A percentile compares a stretch with the other conserved stretches of the same genome.
Conservation (phyloP, 805 yeast genomes). For the Teunomyces aglyptinius region DNA sequence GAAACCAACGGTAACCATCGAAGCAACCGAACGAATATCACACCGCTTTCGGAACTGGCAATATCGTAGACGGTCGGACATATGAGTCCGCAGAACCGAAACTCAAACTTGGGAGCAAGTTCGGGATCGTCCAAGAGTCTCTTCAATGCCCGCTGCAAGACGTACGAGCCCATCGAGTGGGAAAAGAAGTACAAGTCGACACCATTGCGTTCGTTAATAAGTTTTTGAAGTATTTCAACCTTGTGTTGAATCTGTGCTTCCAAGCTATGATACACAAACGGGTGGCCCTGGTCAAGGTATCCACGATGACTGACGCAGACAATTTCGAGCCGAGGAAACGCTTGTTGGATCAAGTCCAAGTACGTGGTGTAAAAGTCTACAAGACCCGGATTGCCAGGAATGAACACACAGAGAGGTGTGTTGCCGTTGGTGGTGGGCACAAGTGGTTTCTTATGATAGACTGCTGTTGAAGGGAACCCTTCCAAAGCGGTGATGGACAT, state of each 20-base stretch:
- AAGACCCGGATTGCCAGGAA: constrained; percentile 81
- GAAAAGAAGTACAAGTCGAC: constrained; percentile 50
- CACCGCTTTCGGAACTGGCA: constrained; percentile 41
- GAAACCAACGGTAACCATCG: constrained; percentile 38
- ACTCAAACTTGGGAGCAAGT: constrained; percentile 21
- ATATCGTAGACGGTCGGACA: constrained; percentile 72
- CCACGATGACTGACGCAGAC: constrained; percentile 69
- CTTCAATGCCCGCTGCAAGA: constrained; percentile 38
- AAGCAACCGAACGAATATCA: constrained; percentile 21
- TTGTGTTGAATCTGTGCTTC: constrained; percentile 62
- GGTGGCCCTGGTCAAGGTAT: constrained; percentile 21
- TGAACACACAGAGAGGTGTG: constrained; percentile 45
- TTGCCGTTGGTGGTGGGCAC: not conserved
- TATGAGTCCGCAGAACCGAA: constrained; percentile 54
- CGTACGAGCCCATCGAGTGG: constrained; percentile 72
- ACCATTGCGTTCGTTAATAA: constrained; percentile 18
- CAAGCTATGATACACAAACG: constrained; percentile 34
- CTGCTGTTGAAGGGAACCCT: constrained; percentile 17
- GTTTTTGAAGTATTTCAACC: constrained; percentile 43
- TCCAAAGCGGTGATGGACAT: constrained; percentile 2
- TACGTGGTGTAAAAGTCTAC: constrained; percentile 62
- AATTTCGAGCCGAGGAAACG: constrained; percentile 48
- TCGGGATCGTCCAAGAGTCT: constrained; percentile 3
- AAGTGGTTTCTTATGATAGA: constrained; percentile 10
- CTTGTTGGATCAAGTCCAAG: constrained; percentile 40